Base-by-base conservation (phyloP, 78 protist species). In the Neovahlkampfia damariscottae region DNA sequence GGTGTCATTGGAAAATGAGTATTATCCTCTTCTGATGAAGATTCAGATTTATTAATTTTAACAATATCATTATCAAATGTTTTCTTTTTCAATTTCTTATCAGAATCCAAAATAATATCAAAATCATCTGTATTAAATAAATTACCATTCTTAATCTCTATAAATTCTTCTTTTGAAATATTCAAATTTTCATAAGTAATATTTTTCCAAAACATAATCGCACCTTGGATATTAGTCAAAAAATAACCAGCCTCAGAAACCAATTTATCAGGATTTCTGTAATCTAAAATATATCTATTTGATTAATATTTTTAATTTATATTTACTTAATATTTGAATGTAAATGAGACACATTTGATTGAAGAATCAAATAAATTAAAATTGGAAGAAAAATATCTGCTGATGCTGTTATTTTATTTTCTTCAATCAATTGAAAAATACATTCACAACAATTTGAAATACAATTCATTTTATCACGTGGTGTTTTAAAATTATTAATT, bases 381-480 rank as follows among this genome's bases (percentile, higher is more conserved):
- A 90, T 40, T 3, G 94, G 92, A 10, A 90, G 38, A 19, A 90
- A 88, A 34, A 86, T 88, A 66, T 90, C 94, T 0, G 89, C 34
- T 37, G 82, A 70, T n/a, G 50, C 78, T 67, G 5, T 3, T 8
- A 1, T 19, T 1, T 36, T 71, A 19, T 2, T 74, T 0, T 6
- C 35, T 4, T 39, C 74, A 0, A 5, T 76, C 38, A 29, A 38
- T 67, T 66, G 75, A 58, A 66, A 70, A 0, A 89, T 86, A 36
- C 79, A 77, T 71, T 76, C 72, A 72, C 94, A 90, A 76, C 91
- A 82, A 78, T 90, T 90, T 37, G 77, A 74, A 32, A 90, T 58
- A 74, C 89, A 87, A 70, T 84, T 71, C 84, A 90, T 69, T 38
- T 90, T 90, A 41, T 85, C 91, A 28, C 87, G 81, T 32, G 94